A percentile compares a stretch with the other conserved stretches of the same genome.
Conservation (phyloP, 2,329 filamentous ascomycete genomes). For the Paramyrothecium sp. region DNA sequence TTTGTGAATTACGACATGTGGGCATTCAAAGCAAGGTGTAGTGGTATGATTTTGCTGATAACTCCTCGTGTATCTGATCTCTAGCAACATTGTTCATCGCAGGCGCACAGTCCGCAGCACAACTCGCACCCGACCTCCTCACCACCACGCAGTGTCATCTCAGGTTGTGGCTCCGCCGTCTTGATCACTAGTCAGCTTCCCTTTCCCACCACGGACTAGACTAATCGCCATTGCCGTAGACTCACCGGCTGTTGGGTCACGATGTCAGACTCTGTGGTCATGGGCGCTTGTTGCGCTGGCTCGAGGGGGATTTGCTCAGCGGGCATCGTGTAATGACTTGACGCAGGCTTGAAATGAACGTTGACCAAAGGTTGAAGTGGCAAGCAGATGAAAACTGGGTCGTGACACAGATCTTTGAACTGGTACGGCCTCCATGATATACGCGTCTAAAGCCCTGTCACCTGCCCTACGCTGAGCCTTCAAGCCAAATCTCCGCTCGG, state of each 20-base stretch:
- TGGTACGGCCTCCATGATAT: too few species aligned
- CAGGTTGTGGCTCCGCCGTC: conserved; percentile 38
- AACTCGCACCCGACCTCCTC: conserved; percentile 45
- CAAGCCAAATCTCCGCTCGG: too few species aligned
- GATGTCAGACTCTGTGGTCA: conserved; percentile 35
- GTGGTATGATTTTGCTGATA: too few species aligned
- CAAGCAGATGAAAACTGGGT: too few species aligned
- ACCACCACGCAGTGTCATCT: conserved; percentile 41
- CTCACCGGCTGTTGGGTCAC: conserved; percentile 42
- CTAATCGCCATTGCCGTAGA: conserved; percentile 2
- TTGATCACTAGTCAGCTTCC: conserved; percentile 11
- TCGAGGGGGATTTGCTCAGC: conserved; percentile 27
- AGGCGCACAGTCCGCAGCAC: conserved; percentile 44
- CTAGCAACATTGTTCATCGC: conserved; percentile 43
- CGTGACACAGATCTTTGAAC: too few species aligned
- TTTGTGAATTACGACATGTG: too few species aligned
- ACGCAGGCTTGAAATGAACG: too few species aligned
- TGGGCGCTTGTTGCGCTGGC: conserved; percentile 42
- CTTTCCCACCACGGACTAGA: background rate
- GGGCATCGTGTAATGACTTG: conserved; percentile 31
- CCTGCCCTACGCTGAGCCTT: too few species aligned
- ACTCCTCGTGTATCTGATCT: background rate
- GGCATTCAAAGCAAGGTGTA: too few species aligned
- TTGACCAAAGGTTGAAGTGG: background rate
- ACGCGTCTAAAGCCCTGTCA: too few species aligned